These are phyloP conservation scores for Myxozyma geophila DNA, from an alignment of 805 yeast species.

Conservation along the genomic window DNA sequence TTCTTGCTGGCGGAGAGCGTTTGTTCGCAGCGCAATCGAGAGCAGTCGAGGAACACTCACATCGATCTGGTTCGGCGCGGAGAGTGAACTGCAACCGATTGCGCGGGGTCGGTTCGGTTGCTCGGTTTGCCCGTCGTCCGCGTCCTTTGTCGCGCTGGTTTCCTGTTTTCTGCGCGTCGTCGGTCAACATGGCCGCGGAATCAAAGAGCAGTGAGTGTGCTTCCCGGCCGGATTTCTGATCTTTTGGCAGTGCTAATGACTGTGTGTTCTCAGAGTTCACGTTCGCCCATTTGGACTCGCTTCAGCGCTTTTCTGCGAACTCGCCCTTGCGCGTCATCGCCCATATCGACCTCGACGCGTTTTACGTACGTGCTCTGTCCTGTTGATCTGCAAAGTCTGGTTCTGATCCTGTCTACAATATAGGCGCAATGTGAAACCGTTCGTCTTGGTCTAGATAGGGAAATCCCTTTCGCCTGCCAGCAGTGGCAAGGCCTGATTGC, in stretches of 20 bases:
- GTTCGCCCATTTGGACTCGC: conserved; percentile 20
- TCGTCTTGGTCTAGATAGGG: conserved; percentile 63
- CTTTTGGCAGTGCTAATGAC: background rate
- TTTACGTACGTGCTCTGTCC: conserved; percentile 56
- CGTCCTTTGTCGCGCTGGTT: background rate
- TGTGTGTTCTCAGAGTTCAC: conserved; percentile 7
- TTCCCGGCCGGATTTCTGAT: background rate
- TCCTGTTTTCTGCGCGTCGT: background rate
- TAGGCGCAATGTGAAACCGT: conserved; percentile 83
- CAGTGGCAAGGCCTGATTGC: conserved; percentile 94
- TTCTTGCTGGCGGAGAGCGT: too few relatives aligned
- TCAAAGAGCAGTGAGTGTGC: conserved; percentile 1
- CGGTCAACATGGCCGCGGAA: background rate
- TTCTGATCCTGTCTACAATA: background rate
- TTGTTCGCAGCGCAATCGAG: too few relatives aligned
- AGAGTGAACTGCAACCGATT: background rate
- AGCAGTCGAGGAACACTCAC: too few relatives aligned
- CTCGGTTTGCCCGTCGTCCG: background rate
- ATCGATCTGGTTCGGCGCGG: background rate
- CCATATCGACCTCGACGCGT: conserved; percentile 91
- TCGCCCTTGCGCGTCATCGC: conserved; percentile 72
- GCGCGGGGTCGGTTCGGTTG: conserved; percentile 16
- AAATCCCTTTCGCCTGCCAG: conserved; percentile 89
- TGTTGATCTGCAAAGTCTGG: background rate
- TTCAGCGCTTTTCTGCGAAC: conserved; percentile 11